These are phyloP conservation scores for Cladophialophora yegresii DNA, from an alignment of 2,329 filamentous ascomycete species.

Conservation along the genomic window DNA sequence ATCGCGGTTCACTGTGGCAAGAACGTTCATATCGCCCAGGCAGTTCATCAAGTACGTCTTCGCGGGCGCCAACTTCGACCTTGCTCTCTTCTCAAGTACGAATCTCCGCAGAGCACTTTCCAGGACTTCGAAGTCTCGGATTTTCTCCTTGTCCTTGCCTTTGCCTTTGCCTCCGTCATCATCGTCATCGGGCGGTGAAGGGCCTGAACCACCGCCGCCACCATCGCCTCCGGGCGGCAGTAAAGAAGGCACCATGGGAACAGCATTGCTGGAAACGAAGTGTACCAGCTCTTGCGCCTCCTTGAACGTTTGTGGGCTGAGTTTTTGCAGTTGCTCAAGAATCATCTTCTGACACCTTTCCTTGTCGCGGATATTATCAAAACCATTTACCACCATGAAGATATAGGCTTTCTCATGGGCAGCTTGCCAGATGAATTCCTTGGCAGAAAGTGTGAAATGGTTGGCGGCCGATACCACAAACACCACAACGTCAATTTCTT, in stretches of 20 bases:
- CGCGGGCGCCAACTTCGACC: conserved; percentile 92
- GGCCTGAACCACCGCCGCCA: conserved; percentile 54
- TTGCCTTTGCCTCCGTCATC: conserved; percentile 73
- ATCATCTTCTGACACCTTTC: conserved; percentile 89
- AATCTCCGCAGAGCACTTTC: conserved; percentile 89
- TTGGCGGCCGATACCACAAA: conserved; percentile 98
- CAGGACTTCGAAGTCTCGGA: conserved; percentile 84
- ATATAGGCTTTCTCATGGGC: conserved; percentile 97
- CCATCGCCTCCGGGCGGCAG: conserved; percentile 56
- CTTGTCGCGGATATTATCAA: conserved; percentile 91
- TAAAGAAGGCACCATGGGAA: conserved; percentile 69
- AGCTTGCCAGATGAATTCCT: conserved; percentile 94
- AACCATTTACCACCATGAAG: conserved; percentile 98
- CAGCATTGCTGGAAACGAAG: conserved; percentile 95
- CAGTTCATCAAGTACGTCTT: conserved; percentile 95
- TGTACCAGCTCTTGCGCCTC: conserved; percentile 91
- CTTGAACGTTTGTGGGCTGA: conserved; percentile 93
- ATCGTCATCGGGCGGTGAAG: conserved; percentile 49
- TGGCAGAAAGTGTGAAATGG: conserved; percentile 96
- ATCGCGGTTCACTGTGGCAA: conserved; percentile 84
- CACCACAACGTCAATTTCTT: conserved; percentile 98
- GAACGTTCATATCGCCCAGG: conserved; percentile 77
- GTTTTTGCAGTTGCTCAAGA: conserved; percentile 77
- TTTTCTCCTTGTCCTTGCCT: conserved; percentile 84
- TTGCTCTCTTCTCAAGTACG: conserved; percentile 90